Conservation (phyloP, 176 grass and related monocot genomes). For the Musa troglodytarum region DNA sequence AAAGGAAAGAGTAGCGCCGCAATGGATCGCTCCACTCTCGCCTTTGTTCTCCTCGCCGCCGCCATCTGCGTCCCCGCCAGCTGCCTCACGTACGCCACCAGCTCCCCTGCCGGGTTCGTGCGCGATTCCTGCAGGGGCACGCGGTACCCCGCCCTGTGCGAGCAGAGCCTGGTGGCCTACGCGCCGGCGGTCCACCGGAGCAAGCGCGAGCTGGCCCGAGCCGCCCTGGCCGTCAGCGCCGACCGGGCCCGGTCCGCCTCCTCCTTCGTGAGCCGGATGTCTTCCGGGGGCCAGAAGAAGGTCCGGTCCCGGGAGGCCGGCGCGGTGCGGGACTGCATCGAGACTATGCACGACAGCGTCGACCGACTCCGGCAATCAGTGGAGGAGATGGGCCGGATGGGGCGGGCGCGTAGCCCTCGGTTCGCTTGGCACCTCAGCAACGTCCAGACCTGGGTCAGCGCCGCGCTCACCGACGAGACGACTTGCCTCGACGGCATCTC, state of each 20-base stretch:
- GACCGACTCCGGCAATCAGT: slow-evolving; percentile 46
- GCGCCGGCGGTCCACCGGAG: slow-evolving; percentile 38
- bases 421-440: slow-evolving; percentile 65
- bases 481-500: slow-evolving; percentile 71
- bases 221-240: slow-evolving; percentile 47
- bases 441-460: slow-evolving; percentile 85
- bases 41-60: not conserved
- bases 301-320: not conserved
- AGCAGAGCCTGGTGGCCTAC: slow-evolving; percentile 37
- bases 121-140: slow-evolving; percentile 42
- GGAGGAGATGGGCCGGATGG: slow-evolving; percentile 53
- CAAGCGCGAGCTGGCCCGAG: slow-evolving; percentile 46
- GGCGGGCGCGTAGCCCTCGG: slow-evolving; percentile 24
- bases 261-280: slow-evolving; percentile 30
- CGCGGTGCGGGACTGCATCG: slow-evolving; percentile 49
- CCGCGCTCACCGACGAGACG: slow-evolving; percentile 54
- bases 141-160: slow-evolving; percentile 58
- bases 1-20: not conserved
- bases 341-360: slow-evolving; percentile 42
- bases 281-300: not conserved
- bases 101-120: slow-evolving; percentile 26
- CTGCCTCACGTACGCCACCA: not conserved
- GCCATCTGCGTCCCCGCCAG: not conserved
- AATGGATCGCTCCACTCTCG: not conserved
- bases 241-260: slow-evolving; percentile 45